Evolutionary conservation across 441 rosid species (phyloP).

Genomic region (Theobroma grandiflorum): DNA sequence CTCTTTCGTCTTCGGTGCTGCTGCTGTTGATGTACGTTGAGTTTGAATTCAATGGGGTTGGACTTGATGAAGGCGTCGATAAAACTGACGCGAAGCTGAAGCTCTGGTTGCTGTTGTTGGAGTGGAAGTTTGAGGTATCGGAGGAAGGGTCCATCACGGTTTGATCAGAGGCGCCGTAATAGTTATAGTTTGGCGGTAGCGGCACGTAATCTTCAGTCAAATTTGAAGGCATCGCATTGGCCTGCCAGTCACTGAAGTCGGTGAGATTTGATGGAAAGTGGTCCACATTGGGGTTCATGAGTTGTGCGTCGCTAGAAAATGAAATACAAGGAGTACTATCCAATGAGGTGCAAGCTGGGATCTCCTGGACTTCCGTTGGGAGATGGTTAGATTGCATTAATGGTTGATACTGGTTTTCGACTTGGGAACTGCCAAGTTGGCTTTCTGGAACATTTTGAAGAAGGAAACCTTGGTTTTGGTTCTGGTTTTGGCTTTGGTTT

Average conservation of each 20-base stretch:
- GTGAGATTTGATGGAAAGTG: conserved; percentile 37
- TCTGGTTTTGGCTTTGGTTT: conserved; percentile 37
- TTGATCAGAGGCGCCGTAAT: conserved; percentile 26
- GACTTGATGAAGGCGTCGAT: conserved; percentile 72
- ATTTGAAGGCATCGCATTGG: conserved; percentile 32
- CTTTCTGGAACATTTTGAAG: conserved; percentile 46
- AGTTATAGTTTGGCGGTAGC: conserved; percentile 35
- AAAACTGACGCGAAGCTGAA: conserved; percentile 60
- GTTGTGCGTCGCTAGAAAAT: conserved; percentile 36
- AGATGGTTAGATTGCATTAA: conserved; percentile 30
- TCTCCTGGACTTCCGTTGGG: conserved; percentile 34
- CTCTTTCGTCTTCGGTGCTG: conserved; percentile 76
- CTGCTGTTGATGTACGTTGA: conserved; percentile 61
- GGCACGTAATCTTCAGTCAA: conserved; percentile 38
- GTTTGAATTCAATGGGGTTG: conserved; percentile 68
- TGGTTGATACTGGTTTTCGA: conserved; percentile 43
- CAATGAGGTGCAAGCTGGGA: conserved; percentile 38
- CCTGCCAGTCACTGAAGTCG: conserved; percentile 36
- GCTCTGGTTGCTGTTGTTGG: conserved; percentile 42
- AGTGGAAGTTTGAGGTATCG: conserved; percentile 40
- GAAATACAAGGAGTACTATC: conserved; percentile 34
- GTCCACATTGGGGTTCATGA: conserved; percentile 35
- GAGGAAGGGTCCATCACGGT: conserved; percentile 37
- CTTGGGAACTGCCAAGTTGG: conserved; percentile 37
- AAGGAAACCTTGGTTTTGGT: conserved; percentile 26